A percentile compares a stretch with the other conserved stretches of the same genome.
Evolutionary conservation across 345 rosid species (phyloP).

Genomic region (Nasturtium officinale): DNA sequence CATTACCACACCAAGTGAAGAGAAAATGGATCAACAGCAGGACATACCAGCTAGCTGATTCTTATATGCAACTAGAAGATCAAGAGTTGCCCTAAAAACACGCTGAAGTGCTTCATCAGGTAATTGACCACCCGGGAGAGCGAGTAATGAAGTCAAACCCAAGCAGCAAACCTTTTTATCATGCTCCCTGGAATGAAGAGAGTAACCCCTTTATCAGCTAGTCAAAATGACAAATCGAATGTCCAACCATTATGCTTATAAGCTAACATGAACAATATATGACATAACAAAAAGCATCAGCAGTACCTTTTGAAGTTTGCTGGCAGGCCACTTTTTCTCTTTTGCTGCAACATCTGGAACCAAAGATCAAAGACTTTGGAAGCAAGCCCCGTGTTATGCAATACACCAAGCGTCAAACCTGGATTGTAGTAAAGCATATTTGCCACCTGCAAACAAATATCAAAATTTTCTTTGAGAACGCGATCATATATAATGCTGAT

Average conservation of each 20-base stretch:
- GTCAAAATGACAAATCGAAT: slow-evolving; percentile 2
- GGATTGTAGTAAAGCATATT: slow-evolving; percentile 92
- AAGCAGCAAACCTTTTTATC: slow-evolving; percentile 97
- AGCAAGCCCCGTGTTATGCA: slow-evolving; percentile 82
- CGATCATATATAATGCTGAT: slow-evolving; percentile 10
- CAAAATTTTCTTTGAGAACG: slow-evolving; percentile 13
- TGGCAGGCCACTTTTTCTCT: slow-evolving; percentile 75
- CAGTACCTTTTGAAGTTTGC: slow-evolving; percentile 84
- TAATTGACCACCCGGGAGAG: slow-evolving; percentile 82
- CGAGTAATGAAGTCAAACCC: slow-evolving; percentile 88
- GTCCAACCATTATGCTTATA: not conserved
- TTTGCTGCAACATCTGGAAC: slow-evolving; percentile 97
- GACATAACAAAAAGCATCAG: not conserved
- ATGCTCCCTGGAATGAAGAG: slow-evolving; percentile 66
- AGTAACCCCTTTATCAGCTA: slow-evolving; percentile 13
- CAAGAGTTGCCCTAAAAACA: slow-evolving; percentile 82
- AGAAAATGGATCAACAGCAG: slow-evolving; percentile 11
- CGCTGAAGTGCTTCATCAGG: slow-evolving; percentile 88
- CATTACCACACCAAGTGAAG: slow-evolving; percentile 10
- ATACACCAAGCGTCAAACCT: slow-evolving; percentile 68
- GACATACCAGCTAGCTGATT: slow-evolving; percentile 92
- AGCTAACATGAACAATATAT: slow-evolving; percentile 15
- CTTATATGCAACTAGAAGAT: slow-evolving; percentile 83
- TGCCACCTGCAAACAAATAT: slow-evolving; percentile 63
- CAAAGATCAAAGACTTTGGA: slow-evolving; percentile 79